Conservation (phyloP, 441 rosid genomes). For the Pelargonium exstipulatum region DNA sequence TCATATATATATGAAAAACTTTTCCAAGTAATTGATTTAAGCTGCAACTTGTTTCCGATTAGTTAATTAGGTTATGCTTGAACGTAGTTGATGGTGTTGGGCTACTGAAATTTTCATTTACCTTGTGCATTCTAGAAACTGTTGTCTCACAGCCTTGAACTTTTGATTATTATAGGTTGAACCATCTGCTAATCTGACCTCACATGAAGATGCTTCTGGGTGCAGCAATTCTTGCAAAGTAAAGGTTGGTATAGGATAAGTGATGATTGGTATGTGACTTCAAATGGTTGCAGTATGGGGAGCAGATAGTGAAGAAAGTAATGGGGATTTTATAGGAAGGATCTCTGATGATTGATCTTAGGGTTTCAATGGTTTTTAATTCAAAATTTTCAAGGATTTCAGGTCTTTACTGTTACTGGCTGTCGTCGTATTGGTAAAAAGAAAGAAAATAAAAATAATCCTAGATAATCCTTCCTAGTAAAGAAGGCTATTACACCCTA, state of each 20-base stretch:
- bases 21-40: conserved; percentile 52
- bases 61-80: conserved; percentile 15
- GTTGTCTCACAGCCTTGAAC: conserved; percentile 20
- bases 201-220: conserved; percentile 39
- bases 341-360: too few relatives aligned
- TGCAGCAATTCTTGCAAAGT: conserved; percentile 55
- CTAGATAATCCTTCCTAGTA: not conserved
- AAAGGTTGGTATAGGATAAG: conserved; percentile 45
- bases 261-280: not conserved
- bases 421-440: not conserved
- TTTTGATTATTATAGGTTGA: conserved; percentile 40
- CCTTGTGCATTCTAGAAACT: conserved; percentile 15
- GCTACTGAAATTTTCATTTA: conserved; percentile 18
- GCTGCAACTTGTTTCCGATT: conserved; percentile 19
- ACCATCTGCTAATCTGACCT: conserved; percentile 31
- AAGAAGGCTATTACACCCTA: not conserved
- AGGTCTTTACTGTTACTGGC: not conserved
- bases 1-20: conserved; percentile 39
- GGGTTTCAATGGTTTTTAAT: too few relatives aligned
- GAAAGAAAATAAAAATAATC: not conserved
- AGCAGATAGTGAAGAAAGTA: not conserved
- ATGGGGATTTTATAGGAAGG: not conserved
- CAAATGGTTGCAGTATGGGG: not conserved
- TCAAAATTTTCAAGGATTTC: too few relatives aligned
- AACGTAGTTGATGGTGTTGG: conserved; percentile 17